Percentiles rank a stretch among this genome's conserved stretches.
Evolutionary conservation across 1,284 basidiomycete species (phyloP).

Genomic region (Ganoderma lucidum): DNA sequence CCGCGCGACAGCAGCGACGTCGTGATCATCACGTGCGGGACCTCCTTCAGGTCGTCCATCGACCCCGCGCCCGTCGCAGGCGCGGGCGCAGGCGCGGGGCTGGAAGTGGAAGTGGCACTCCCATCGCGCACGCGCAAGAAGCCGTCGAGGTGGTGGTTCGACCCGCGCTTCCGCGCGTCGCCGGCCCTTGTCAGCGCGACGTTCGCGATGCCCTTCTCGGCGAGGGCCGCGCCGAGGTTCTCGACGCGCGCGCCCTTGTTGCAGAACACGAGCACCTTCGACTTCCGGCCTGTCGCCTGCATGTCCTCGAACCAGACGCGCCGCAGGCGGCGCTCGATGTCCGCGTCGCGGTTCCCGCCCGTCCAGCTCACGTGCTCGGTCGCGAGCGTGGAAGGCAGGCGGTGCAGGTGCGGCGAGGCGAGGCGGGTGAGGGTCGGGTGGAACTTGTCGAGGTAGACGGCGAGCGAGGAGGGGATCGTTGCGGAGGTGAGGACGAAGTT

Average conservation of each 20-base stretch:
- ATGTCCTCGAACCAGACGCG: conserved; percentile 81
- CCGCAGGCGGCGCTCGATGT: conserved; percentile 78
- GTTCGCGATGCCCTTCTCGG: conserved; percentile 66
- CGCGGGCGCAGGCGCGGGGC: not conserved
- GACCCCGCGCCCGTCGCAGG: not conserved
- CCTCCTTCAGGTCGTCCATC: conserved; percentile 34
- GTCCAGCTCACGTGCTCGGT: conserved; percentile 80
- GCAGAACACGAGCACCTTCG: conserved; percentile 83
- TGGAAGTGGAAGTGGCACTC: not conserved
- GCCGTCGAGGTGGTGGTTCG: conserved; percentile 76
- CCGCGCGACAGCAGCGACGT: conserved; percentile 93
- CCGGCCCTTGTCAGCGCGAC: conserved; percentile 70
- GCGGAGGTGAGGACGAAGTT: conserved; percentile 86
- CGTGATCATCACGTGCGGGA: conserved; percentile 81
- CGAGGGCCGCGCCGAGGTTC: conserved; percentile 63
- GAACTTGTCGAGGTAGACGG: conserved; percentile 65
- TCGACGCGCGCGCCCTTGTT: conserved; percentile 77
- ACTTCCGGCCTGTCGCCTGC: conserved; percentile 43
- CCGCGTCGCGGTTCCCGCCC: conserved; percentile 80
- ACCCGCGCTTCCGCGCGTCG: conserved; percentile 65
- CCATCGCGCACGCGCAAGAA: conserved; percentile 59
- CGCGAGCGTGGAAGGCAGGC: conserved; percentile 72
- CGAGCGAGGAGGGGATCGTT: conserved; percentile 83
- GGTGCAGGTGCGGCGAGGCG: conserved; percentile 82
- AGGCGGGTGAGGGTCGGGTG: conserved; percentile 73